A percentile compares a stretch with the other conserved stretches of the same genome.
These are phyloP conservation scores for Pholiota microspora DNA, from an alignment of 768 basidiomycete genomes.

Conservation along the genomic window DNA sequence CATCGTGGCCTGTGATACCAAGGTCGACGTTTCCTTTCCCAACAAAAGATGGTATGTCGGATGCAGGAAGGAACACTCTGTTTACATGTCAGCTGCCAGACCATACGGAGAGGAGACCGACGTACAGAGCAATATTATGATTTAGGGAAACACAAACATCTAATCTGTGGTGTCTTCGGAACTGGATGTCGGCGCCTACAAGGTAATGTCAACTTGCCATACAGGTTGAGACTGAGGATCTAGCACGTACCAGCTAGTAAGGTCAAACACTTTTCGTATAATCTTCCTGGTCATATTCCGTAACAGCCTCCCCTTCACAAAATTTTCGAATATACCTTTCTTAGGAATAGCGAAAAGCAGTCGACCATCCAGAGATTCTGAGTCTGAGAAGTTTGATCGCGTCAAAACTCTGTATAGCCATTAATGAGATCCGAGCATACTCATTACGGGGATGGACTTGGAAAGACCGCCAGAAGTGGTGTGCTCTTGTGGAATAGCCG, in stretches of 20 bases:
- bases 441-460: slow-evolving; percentile 17
- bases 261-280: slow-evolving; percentile 88
- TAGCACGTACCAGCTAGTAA: slow-evolving; percentile 69
- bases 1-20: slow-evolving; percentile 98
- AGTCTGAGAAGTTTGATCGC: slow-evolving; percentile 37
- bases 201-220: slow-evolving; percentile 1
- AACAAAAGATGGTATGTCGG: slow-evolving; percentile 98
- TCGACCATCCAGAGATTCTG: slow-evolving; percentile 81
- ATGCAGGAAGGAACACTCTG: slow-evolving; percentile 95
- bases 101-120: slow-evolving; percentile 4
- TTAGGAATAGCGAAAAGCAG: slow-evolving; percentile 95
- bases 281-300: slow-evolving; percentile 52
- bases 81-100: neutral
- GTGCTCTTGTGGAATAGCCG: neutral
- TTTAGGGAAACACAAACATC: slow-evolving; percentile 95
- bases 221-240: neutral
- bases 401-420: slow-evolving; percentile 1
- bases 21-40: slow-evolving; percentile 96
- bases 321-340: slow-evolving; percentile 66
- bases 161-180: slow-evolving; percentile 79
- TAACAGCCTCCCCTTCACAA: slow-evolving; percentile 6
- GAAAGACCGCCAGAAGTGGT: neutral
- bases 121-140: slow-evolving; percentile 90
- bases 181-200: slow-evolving; percentile 95
- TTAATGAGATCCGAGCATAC: slow-evolving; percentile 8